Conservation (phyloP, 73 alveolate species). For the Uronychia setigera region DNA sequence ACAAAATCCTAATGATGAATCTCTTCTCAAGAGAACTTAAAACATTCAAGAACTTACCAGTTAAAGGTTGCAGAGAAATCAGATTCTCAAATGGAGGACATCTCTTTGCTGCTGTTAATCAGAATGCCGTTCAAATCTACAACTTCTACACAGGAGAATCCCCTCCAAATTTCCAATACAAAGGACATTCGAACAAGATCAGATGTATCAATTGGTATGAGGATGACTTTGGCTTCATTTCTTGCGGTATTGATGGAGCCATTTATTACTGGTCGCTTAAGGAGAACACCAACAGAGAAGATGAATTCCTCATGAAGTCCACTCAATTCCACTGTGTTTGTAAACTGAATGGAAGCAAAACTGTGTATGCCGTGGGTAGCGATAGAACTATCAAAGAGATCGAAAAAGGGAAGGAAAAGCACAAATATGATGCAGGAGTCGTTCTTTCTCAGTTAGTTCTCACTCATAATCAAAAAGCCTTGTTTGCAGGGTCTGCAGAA, state of each 20-base stretch:
- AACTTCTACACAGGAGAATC: conserved; percentile 90
- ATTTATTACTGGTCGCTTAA: conserved; percentile 84
- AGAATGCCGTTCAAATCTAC: conserved; percentile 84
- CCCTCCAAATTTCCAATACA: conserved; percentile 69
- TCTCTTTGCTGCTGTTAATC: conserved; percentile 90
- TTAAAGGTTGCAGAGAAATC: conserved; percentile 89
- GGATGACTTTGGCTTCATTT: conserved; percentile 89
- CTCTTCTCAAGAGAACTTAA: conserved; percentile 88
- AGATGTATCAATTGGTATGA: conserved; percentile 88
- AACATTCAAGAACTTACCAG: conserved; percentile 83
- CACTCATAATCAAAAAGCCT: conserved; percentile 70
- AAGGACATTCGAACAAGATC: conserved; percentile 70
- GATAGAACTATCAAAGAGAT: conserved; percentile 46
- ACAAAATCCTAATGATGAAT: conserved; percentile 90
- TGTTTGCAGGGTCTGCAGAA: conserved; percentile 71
- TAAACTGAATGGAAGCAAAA: conserved; percentile 52
- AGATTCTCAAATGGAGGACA: conserved; percentile 95
- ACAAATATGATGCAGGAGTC: conserved; percentile 48
- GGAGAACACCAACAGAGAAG: conserved; percentile 56
- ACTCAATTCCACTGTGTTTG: conserved; percentile 40
- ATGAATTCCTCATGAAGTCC: conserved; percentile 44
- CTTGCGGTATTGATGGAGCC: conserved; percentile 91
- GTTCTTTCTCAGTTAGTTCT: conserved; percentile 60
- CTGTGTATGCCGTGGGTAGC: conserved; percentile 52
- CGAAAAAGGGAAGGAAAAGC: conserved; percentile 25